A percentile compares a stretch with the other conserved stretches of the same genome.
Conservation (phyloP, 2,329 filamentous ascomycete genomes). For the Pseudogymnoascus sp. region DNA sequence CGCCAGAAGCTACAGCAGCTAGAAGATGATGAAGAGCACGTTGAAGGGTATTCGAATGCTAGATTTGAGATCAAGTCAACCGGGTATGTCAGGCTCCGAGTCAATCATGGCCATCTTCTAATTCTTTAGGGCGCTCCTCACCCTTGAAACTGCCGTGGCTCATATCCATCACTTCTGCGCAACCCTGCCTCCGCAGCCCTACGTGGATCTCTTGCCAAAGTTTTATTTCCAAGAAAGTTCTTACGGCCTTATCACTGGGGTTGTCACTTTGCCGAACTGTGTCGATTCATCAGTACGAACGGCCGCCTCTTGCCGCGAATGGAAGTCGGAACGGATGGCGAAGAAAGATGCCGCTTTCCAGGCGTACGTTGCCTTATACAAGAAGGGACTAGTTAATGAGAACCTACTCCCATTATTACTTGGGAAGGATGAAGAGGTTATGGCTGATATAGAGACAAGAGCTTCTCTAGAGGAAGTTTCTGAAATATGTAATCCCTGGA, state of each 20-base stretch:
- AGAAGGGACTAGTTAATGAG: slow-evolving; percentile 65
- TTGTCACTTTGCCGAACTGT: slow-evolving; percentile 61
- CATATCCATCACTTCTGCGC: slow-evolving; percentile 79
- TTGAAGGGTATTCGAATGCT: slow-evolving; percentile 20
- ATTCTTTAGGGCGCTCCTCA: slow-evolving; percentile 52
- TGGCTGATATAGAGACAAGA: slow-evolving; percentile 28
- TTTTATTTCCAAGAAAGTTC: slow-evolving; percentile 47
- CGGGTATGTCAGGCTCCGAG: slow-evolving; percentile 25
- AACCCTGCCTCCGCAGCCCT: slow-evolving; percentile 47
- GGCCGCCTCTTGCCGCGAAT: slow-evolving; percentile 43
- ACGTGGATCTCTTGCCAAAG: slow-evolving; percentile 57
- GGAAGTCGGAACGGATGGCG: slow-evolving; percentile 64
- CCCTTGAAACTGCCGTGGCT: slow-evolving; percentile 62
- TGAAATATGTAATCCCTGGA: slow-evolving; percentile 31
- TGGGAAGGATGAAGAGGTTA: slow-evolving; percentile 32
- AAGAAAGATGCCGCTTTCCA: slow-evolving; percentile 76
- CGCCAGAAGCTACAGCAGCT: slow-evolving; percentile 17
- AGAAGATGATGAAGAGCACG: slow-evolving; percentile 26
- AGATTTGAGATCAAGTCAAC: slow-evolving; percentile 35
- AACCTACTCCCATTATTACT: slow-evolving; percentile 59
- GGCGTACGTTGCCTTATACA: slow-evolving; percentile 63
- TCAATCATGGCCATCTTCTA: slow-evolving; percentile 12
- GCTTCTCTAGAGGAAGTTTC: slow-evolving; percentile 25
- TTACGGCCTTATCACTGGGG: slow-evolving; percentile 38
- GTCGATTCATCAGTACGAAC: slow-evolving; percentile 54